phyloP scores from a whole-genome alignment of 495 filamentous ascomycete genomes.

The Corynascus novoguineensis region DNA sequence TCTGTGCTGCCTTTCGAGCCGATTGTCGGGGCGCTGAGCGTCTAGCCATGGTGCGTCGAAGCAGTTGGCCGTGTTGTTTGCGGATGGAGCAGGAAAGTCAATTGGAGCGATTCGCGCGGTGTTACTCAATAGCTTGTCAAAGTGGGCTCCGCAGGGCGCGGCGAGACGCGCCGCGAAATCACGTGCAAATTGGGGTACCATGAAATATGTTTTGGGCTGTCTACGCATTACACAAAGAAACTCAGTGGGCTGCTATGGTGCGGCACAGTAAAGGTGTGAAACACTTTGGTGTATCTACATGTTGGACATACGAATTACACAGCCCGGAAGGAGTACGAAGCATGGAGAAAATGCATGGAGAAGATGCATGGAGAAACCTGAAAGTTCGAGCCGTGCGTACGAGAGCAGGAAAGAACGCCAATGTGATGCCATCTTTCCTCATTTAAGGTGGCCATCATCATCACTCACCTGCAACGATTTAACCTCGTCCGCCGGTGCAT shows the following conservation, averaged over 20 bases:
- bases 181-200: not conserved
- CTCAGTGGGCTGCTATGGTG: too few relatives aligned
- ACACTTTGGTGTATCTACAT: too few relatives aligned
- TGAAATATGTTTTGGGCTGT: not conserved
- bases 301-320: too few relatives aligned
- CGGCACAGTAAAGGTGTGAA: too few relatives aligned
- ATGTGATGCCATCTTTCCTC: too few relatives aligned
- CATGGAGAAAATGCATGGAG: too few relatives aligned
- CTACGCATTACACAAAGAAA: not conserved
- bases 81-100: not conserved
- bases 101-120: not conserved
- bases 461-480: not conserved
- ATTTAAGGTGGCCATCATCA: not conserved
- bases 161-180: constrained; percentile 4
- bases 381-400: too few relatives aligned
- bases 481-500: too few relatives aligned
- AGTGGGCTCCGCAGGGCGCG: not conserved
- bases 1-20: constrained; percentile 14
- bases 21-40: constrained; percentile 12
- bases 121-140: not conserved
- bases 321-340: too few relatives aligned
- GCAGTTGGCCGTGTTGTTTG: not conserved
- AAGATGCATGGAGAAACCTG: too few relatives aligned
- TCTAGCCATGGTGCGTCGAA: not conserved
- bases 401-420: too few relatives aligned